Conservation (phyloP, 1,284 basidiomycete genomes). For the Leccinum fallax region DNA sequence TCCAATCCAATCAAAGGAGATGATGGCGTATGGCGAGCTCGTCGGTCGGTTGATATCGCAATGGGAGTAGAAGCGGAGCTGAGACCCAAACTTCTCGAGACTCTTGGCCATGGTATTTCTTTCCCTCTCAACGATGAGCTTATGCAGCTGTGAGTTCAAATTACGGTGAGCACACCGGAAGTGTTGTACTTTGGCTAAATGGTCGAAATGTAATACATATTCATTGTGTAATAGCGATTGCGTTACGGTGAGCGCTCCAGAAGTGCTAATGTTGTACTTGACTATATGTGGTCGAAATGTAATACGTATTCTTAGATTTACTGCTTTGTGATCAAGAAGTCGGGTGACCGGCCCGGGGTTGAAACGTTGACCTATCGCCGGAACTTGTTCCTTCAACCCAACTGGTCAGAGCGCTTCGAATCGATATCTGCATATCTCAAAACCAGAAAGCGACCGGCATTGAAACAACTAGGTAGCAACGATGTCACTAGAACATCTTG, state of each 20-base stretch:
- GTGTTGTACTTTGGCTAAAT: neutral
- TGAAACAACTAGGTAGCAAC: neutral
- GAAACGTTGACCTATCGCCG: no score
- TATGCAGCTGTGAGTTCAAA: neutral
- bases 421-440: neutral
- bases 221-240: neutral
- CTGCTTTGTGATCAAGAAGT: no score
- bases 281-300: neutral
- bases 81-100: constrained; percentile 19
- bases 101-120: constrained; percentile 17
- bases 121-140: constrained; percentile 10
- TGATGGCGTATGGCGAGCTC: constrained; percentile 23
- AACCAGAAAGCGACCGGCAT: neutral
- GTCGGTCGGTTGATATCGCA: constrained; percentile 26
- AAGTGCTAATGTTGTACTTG: neutral
- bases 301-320: no score
- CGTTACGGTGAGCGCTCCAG: neutral
- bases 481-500: constrained; percentile 44
- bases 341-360: no score
- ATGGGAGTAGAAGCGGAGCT: constrained; percentile 25
- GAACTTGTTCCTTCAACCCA: no score
- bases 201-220: no score
- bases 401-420: neutral
- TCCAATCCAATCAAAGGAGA: constrained; percentile 30
- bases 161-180: neutral